These are phyloP conservation scores for Aspergillus cavernicola DNA, from an alignment of 495 filamentous ascomycete species.

Conservation along the genomic window DNA sequence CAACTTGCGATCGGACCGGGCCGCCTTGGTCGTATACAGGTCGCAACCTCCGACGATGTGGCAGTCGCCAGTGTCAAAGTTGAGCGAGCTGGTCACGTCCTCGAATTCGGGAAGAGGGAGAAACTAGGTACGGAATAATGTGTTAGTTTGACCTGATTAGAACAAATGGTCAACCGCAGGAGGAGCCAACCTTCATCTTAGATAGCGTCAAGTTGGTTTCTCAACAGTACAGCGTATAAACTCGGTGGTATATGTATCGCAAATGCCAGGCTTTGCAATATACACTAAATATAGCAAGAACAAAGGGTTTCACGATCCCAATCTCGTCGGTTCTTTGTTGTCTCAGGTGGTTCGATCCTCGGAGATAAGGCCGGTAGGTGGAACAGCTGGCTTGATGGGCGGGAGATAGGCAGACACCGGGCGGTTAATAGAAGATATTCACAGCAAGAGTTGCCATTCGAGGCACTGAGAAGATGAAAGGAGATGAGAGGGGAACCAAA, in stretches of 20 bases:
- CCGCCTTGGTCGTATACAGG: constrained; percentile 94
- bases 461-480: constrained; percentile 13
- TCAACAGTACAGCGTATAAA: background rate
- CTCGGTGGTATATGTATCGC: constrained; percentile 1
- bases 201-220: constrained; percentile 8
- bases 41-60: constrained; percentile 90
- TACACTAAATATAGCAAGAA: background rate
- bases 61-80: constrained; percentile 88
- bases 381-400: constrained; percentile 7
- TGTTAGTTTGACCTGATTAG: background rate
- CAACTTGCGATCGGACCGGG: constrained; percentile 89
- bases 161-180: background rate
- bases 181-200: constrained; percentile 26
- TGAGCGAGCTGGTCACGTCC: constrained; percentile 80
- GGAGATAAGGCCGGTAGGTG: constrained; percentile 23
- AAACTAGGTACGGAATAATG: constrained; percentile 58
- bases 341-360: constrained; percentile 13
- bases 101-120: constrained; percentile 87
- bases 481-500: constrained; percentile 3
- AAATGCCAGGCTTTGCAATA: background rate
- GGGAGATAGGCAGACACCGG: constrained; percentile 8
- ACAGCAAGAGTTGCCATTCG: constrained; percentile 8
- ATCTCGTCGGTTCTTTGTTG: constrained; percentile 10
- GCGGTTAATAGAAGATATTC: constrained; percentile 6
- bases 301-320: background rate